Conservation (phyloP, 257 asterid genomes). For the Solanum okadae region DNA sequence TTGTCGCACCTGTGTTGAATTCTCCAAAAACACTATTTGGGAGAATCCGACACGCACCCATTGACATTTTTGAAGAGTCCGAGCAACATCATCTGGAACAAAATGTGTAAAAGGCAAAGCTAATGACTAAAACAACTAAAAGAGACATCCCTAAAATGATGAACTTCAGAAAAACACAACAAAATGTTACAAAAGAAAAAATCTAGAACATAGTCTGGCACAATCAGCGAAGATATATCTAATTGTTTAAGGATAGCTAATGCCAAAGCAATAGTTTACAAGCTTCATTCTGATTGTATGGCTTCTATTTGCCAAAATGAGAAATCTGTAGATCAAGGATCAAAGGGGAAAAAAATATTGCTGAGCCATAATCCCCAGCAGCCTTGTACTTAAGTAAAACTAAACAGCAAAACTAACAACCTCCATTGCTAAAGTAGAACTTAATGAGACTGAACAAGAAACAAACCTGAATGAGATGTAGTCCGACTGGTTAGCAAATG, state of each 20-base stretch:
- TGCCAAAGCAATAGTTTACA: neutral
- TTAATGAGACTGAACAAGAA: no score
- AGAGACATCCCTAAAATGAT: neutral
- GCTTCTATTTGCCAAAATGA: neutral
- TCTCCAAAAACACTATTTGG: neutral
- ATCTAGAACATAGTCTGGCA: neutral
- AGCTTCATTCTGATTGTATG: neutral
- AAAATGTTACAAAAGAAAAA: neutral
- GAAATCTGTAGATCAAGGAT: no score
- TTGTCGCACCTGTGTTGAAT: neutral
- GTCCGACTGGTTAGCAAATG: constrained; percentile 10
- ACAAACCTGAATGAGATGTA: no score
- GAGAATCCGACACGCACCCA: neutral
- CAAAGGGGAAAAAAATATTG: no score
- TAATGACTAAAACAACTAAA: neutral
- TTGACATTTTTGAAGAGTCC: neutral
- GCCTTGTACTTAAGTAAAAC: no score
- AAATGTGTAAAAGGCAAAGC: neutral
- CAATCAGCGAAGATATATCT: neutral
- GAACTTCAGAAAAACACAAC: neutral
- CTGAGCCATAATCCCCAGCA: no score
- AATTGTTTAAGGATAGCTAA: no score
- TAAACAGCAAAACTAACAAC: neutral
- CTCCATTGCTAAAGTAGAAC: no score
- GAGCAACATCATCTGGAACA: neutral